Base-by-base conservation (phyloP, 108 stramenopile species). In the Cyclostephanos tholiformis region DNA sequence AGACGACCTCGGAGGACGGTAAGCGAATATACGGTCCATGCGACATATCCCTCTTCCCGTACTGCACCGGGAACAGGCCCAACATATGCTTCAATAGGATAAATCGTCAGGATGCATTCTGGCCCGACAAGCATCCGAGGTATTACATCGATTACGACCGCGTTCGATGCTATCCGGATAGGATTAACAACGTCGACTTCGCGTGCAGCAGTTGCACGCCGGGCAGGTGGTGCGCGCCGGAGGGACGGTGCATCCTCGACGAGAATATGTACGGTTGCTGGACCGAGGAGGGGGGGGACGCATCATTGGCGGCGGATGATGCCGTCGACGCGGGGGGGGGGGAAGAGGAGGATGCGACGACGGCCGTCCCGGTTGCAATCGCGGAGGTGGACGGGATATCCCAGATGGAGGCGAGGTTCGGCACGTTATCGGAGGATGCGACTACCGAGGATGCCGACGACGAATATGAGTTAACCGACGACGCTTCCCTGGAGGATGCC, bases 71-170 rank as follows among this genome's bases (percentile, higher is more conserved):
- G 52, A 63, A 80, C 32, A 60, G 12, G 43, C 77, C 79, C 23
- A 57, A 77, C 71, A 80, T 84, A 32, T 84, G 83, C 51, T 84
- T 79, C 71, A 84, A 84, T 48, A 60, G 83, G 32, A 62, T 81
- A 56, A 84, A 84, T 64, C 83, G 83, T 2, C 83, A 77, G 63
- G 83, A 84, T 57, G 72, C 76, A 13, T 84, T 84, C 53, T 80
- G 76, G 71, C 77, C 71, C 1, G 83, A 84, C 38, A 79, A 79
- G 55, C 69, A 84, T 81, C 83, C 83, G 9, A 63, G 77, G 25
- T 84, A 69, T 36, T 84, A 84, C 71, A 84, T 84, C 63, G 77
- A 84, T 68, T 84, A 84, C 71, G 62, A 76, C 26, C 73, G 83
- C 22, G 68, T 84, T 3, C 80, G 65, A 27, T 84, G 83, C 56